phyloP scores from a whole-genome alignment of 2,329 filamentous ascomycete species.

The Pseudogymnoascus sp. region DNA sequence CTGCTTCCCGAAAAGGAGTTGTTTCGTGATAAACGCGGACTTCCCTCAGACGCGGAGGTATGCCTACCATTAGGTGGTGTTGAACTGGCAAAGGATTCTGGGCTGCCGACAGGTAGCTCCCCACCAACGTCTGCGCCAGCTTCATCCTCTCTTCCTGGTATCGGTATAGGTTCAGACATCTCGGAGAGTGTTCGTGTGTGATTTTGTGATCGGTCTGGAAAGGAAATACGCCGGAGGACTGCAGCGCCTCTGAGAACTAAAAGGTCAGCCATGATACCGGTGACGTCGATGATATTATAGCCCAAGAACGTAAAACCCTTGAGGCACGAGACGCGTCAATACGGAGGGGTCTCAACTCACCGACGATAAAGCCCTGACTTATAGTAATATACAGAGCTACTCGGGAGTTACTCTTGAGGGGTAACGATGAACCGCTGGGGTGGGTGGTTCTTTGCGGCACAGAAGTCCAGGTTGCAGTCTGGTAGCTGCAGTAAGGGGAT shows the following conservation, averaged over 20 bases:
- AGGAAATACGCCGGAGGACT: conserved; percentile 34
- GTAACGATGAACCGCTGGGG: not conserved
- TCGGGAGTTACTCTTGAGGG: conserved; percentile 2
- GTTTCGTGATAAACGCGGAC: conserved; percentile 60
- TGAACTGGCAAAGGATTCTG: conserved; percentile 36
- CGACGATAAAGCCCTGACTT: not conserved
- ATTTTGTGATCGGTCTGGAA: conserved; percentile 31
- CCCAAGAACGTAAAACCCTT: not conserved
- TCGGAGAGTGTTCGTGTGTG: conserved; percentile 32
- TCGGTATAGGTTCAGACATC: conserved; percentile 37
- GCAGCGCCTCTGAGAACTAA: conserved; percentile 34
- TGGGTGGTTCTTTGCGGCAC: not conserved
- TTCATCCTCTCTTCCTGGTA: conserved; percentile 22
- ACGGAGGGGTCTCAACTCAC: not conserved
- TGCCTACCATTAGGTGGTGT: conserved; percentile 40
- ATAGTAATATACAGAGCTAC: conserved; percentile 2
- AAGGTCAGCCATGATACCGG: conserved; percentile 34
- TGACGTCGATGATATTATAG: conserved; percentile 8
- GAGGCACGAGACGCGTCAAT: not conserved
- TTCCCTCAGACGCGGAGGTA: conserved; percentile 38
- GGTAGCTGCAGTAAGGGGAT: not conserved
- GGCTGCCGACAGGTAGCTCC: not conserved
- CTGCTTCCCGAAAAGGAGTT: conserved; percentile 76
- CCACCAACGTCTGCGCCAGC: not conserved
- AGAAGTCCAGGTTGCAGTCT: not conserved